Evolutionary conservation across 306 rosid species (phyloP).

Genomic region (Vicia villosa): DNA sequence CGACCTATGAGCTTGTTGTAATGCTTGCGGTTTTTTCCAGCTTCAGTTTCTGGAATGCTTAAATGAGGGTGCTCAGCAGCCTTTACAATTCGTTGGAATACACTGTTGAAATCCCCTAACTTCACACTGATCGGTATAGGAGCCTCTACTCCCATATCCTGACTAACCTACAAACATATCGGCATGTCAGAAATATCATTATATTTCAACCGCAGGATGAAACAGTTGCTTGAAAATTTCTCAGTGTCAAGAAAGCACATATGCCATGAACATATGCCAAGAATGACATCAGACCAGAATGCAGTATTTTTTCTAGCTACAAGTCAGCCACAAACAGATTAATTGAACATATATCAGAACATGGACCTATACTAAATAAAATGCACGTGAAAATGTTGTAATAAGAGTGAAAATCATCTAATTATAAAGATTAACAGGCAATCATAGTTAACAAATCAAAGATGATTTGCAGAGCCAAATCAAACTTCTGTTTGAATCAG

Average conservation of each 20-base stretch:
- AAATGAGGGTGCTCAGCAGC: conserved; percentile 97
- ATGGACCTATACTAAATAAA: not conserved
- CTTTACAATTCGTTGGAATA: conserved; percentile 69
- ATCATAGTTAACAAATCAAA: not conserved
- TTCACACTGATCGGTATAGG: conserved; percentile 88
- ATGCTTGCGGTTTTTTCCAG: conserved; percentile 94
- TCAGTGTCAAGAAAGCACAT: conserved; percentile 29
- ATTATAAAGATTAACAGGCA: conserved; percentile 1
- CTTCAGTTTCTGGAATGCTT: conserved; percentile 99
- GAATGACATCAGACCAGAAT: not conserved
- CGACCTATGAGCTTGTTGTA: conserved; percentile 74
- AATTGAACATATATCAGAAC: conserved; percentile 6
- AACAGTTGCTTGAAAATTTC: not conserved
- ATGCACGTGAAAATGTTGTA: not conserved
- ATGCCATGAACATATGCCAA: not conserved
- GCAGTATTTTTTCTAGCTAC: conserved; percentile 13
- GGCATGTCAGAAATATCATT: conserved; percentile 17
- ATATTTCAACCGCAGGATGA: conserved; percentile 6
- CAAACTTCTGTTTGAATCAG: not conserved
- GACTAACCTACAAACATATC: conserved; percentile 71
- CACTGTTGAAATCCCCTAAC: conserved; percentile 71
- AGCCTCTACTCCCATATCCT: conserved; percentile 98
- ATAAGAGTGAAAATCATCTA: conserved; percentile 14
- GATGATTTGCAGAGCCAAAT: not conserved
- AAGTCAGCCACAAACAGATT: conserved; percentile 27